Evolutionary conservation across 2,329 filamentous ascomycete species (phyloP).

Genomic region (Fusarium verticillioides): DNA sequence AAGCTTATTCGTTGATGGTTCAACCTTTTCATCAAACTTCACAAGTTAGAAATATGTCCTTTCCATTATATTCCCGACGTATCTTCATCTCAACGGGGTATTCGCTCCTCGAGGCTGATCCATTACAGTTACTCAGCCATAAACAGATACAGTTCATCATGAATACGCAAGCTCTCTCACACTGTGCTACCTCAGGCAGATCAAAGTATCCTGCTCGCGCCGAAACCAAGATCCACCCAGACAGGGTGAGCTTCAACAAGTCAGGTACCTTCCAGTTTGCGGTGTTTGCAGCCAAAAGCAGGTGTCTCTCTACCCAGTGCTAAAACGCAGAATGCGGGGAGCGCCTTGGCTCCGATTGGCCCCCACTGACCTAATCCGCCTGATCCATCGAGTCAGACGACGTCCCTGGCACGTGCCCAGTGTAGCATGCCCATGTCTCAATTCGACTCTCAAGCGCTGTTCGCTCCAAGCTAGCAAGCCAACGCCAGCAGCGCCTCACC

Average conservation of each 20-base stretch:
- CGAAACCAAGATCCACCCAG: slow-evolving; percentile 13
- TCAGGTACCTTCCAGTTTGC: slow-evolving; percentile 37
- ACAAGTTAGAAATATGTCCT: neutral
- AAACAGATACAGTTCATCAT: slow-evolving; percentile 33
- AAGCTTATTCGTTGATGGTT: neutral
- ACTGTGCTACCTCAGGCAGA: slow-evolving; percentile 19
- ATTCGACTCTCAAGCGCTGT: slow-evolving; percentile 21
- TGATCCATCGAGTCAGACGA: slow-evolving; percentile 48
- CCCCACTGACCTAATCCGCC: slow-evolving; percentile 42
- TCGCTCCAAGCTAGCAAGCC: slow-evolving; percentile 32
- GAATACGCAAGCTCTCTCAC: slow-evolving; percentile 9
- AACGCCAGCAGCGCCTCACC: slow-evolving; percentile 32
- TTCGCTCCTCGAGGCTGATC: slow-evolving; percentile 8
- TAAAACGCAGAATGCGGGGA: slow-evolving; percentile 44
- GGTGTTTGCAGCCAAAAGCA: slow-evolving; percentile 23
- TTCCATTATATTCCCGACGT: neutral
- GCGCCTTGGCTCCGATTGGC: slow-evolving; percentile 43
- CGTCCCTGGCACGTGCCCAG: slow-evolving; percentile 46
- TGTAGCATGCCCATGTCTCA: slow-evolving; percentile 39
- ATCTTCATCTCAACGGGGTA: neutral
- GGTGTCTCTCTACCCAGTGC: slow-evolving; percentile 34
- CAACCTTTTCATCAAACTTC: neutral
- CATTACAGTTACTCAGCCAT: slow-evolving; percentile 22
- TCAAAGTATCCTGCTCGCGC: slow-evolving; percentile 31
- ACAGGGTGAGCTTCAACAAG: slow-evolving; percentile 36